Conservation (phyloP, 202 grass and related monocot species). For the Cymbopogon flexuosus region DNA sequence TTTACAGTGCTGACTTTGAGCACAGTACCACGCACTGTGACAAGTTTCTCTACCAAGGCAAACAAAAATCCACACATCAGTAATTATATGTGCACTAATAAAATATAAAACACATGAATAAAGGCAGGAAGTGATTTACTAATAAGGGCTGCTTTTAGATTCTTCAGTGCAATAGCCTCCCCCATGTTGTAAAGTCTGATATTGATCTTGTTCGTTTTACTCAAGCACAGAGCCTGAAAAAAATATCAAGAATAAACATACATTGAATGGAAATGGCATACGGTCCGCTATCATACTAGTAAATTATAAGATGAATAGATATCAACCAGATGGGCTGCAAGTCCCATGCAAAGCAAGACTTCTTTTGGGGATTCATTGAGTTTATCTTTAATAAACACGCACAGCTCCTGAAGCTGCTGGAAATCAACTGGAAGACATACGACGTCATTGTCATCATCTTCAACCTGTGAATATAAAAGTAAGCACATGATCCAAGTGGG, state of each 20-base stretch:
- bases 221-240: conserved; percentile 40
- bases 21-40: conserved; percentile 69
- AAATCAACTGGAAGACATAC: conserved; percentile 60
- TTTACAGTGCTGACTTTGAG: conserved; percentile 90
- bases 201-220: conserved; percentile 54
- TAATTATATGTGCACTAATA: conserved; percentile 8
- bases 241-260: conserved; percentile 13
- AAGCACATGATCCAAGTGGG: conserved; percentile 10
- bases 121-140: conserved; percentile 38
- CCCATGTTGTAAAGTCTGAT: conserved; percentile 75
- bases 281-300: background rate
- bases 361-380: conserved; percentile 62
- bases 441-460: conserved; percentile 39
- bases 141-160: conserved; percentile 84
- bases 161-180: conserved; percentile 55
- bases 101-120: conserved; percentile 15
- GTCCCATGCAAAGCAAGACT: conserved; percentile 70
- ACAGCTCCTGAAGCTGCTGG: conserved; percentile 43
- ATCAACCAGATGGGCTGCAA: conserved; percentile 72
- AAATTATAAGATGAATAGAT: conserved; percentile 22
- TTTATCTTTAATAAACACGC: conserved; percentile 34
- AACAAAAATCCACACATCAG: conserved; percentile 25
- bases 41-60: conserved; percentile 59
- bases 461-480: conserved; percentile 36
- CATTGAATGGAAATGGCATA: background rate